A percentile compares a stretch with the other conserved stretches of the same genome.
Conservation (phyloP, 129 eudicot species). For the Tagetes erecta region DNA sequence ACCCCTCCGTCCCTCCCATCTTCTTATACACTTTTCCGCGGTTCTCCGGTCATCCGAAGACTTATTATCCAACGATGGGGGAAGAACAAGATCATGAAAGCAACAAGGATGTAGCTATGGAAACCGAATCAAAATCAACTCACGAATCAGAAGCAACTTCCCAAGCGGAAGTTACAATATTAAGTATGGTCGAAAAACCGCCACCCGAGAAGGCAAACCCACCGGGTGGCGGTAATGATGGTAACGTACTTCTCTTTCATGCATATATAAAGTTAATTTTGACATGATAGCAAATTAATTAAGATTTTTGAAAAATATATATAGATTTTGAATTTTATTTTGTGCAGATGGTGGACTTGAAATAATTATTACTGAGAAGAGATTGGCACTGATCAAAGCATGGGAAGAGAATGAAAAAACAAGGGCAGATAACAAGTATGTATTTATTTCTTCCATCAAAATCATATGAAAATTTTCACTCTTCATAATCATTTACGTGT, state of each 20-base stretch:
- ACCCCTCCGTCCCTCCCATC: constrained; percentile 1
- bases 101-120: constrained; percentile 16
- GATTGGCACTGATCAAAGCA: constrained; percentile 61
- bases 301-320: neutral
- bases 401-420: constrained; percentile 79
- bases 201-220: constrained; percentile 17
- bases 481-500: neutral
- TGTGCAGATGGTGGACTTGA: constrained; percentile 48
- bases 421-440: constrained; percentile 66
- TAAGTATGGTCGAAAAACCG: constrained; percentile 19
- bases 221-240: constrained; percentile 4
- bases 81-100: constrained; percentile 19
- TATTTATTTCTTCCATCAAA: neutral
- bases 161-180: constrained; percentile 9
- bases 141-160: neutral
- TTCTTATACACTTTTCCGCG: neutral
- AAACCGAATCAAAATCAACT: constrained; percentile 7
- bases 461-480: neutral
- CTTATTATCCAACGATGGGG: constrained; percentile 19
- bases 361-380: constrained; percentile 52
- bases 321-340: neutral
- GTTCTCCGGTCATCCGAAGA: neutral
- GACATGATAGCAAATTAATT: neutral
- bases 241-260: neutral
- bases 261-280: neutral